Conservation (phyloP, 1,284 basidiomycete species). For the Naganishia albida region DNA sequence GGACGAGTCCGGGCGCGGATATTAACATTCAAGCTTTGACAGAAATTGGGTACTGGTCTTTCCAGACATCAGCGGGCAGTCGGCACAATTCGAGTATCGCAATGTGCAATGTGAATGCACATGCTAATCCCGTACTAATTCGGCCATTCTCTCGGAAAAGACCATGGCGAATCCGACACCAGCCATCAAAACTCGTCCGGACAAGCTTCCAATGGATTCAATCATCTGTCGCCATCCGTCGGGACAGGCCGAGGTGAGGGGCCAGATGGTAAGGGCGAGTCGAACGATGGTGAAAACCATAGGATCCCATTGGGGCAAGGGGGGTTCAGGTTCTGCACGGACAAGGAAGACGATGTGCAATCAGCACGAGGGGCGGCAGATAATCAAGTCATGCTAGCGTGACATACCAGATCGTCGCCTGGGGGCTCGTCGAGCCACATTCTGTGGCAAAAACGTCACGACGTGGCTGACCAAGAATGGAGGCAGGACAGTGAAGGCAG, state of each 20-base stretch:
- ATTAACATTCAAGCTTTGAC: background rate
- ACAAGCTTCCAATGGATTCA: constrained; percentile 45
- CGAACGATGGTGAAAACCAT: constrained; percentile 50
- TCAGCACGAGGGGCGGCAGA: background rate
- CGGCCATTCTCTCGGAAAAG: constrained; percentile 43
- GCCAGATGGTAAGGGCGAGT: constrained; percentile 46
- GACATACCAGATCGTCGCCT: background rate
- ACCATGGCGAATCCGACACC: constrained; percentile 47
- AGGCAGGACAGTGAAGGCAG: constrained; percentile 47
- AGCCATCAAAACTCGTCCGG: constrained; percentile 48
- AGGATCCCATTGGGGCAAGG: constrained; percentile 45
- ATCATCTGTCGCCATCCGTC: constrained; percentile 44
- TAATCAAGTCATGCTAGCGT: too few relatives aligned
- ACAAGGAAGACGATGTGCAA: background rate
- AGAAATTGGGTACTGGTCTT: background rate
- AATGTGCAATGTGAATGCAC: too few relatives aligned
- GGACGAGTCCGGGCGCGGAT: background rate
- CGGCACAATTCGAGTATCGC: background rate
- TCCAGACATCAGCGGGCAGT: background rate
- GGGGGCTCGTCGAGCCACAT: constrained; percentile 11
- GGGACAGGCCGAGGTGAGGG: constrained; percentile 49
- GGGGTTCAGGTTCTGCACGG: constrained; percentile 33
- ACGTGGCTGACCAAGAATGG: constrained; percentile 46
- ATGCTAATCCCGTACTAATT: constrained; percentile 16
- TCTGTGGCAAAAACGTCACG: constrained; percentile 47